phyloP scores from a whole-genome alignment of 768 basidiomycete genomes.

The Suillus cothurnatus region DNA sequence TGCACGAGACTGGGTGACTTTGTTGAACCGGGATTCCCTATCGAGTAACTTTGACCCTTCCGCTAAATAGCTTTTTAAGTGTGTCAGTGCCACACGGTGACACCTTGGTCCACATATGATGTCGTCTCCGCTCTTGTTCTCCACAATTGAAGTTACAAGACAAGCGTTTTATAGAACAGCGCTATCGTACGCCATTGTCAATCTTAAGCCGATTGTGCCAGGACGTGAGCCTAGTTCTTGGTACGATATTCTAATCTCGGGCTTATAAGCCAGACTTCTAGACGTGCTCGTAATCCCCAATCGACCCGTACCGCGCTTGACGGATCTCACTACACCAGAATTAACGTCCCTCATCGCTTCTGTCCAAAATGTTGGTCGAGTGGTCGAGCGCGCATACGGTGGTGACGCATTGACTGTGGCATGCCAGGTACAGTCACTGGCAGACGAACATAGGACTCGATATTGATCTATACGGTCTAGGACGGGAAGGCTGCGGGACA shows the following conservation, averaged over 20 bases:
- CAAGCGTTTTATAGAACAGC: conserved; percentile 74
- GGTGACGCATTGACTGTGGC: conserved; percentile 87
- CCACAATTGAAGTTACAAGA: conserved; percentile 75
- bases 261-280: neutral
- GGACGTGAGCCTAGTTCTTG: conserved; percentile 67
- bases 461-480: conserved; percentile 39
- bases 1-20: conserved; percentile 1
- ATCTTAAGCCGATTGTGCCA: conserved; percentile 91
- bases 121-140: conserved; percentile 56
- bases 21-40: conserved; percentile 8
- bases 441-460: conserved; percentile 2
- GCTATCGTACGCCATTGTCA: conserved; percentile 85
- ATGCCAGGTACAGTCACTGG: conserved; percentile 64
- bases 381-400: conserved; percentile 80
- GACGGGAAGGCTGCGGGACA: conserved; percentile 89
- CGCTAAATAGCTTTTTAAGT: neutral
- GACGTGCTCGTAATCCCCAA: conserved; percentile 67
- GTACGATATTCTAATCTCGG: neutral
- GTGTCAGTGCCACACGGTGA: neutral
- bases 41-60: neutral
- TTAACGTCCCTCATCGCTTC: conserved; percentile 78
- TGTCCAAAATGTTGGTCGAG: conserved; percentile 75
- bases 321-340: conserved; percentile 64
- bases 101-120: conserved; percentile 1
- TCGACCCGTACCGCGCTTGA: conserved; percentile 54